Conservation (phyloP, 75 land plant species). For the Pinus tabuliformis region DNA sequence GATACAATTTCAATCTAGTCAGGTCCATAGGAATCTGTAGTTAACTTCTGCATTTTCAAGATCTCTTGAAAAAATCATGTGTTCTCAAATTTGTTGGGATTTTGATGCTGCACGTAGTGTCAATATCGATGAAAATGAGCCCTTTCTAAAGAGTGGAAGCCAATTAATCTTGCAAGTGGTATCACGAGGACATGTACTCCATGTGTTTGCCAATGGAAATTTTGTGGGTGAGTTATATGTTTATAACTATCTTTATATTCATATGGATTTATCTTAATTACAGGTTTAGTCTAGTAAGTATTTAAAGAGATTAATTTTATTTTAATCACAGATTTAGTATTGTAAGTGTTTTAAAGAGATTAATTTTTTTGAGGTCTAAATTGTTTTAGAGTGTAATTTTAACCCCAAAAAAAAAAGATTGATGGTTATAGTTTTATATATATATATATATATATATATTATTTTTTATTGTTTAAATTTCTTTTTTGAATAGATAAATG, state of each 20-base stretch:
- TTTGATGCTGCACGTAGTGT: slow-evolving; percentile 11
- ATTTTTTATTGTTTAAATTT: too few relatives aligned
- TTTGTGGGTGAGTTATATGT: slow-evolving; percentile 30
- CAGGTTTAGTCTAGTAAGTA: too few relatives aligned
- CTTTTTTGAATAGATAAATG: too few relatives aligned
- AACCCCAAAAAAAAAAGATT: too few relatives aligned
- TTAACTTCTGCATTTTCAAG: not conserved
- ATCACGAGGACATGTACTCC: slow-evolving; percentile 33
- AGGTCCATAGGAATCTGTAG: not conserved
- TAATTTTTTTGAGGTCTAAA: too few relatives aligned
- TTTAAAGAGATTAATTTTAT: too few relatives aligned
- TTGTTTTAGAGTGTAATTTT: too few relatives aligned
- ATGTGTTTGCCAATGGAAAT: slow-evolving; percentile 48
- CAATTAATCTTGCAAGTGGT: slow-evolving; percentile 8
- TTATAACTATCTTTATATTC: not conserved
- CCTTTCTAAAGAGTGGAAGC: slow-evolving; percentile 5
- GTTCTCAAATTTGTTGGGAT: not conserved
- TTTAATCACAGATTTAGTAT: too few relatives aligned
- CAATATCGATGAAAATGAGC: slow-evolving; percentile 18
- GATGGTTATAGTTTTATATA: too few relatives aligned
- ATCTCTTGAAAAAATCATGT: not conserved
- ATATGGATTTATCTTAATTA: too few relatives aligned
- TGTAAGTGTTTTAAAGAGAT: too few relatives aligned
- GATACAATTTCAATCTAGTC: not conserved
- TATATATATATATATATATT: too few relatives aligned